These are phyloP conservation scores for Carex sylvatica DNA, from an alignment of 202 grass and related monocot genomes.

Conservation along the genomic window DNA sequence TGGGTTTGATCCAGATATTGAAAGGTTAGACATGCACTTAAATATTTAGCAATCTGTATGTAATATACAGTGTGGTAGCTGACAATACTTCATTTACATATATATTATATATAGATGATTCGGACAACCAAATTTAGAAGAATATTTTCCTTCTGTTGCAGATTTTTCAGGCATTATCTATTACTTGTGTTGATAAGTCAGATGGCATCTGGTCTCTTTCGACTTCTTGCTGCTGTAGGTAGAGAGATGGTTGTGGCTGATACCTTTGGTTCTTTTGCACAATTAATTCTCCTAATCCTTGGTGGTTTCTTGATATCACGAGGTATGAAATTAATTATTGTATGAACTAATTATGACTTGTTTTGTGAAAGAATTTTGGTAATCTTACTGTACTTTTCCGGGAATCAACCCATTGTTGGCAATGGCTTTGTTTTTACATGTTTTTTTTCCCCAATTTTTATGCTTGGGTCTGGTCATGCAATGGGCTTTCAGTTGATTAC, in stretches of 20 bases:
- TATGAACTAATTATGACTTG: neutral
- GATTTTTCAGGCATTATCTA: conserved; percentile 89
- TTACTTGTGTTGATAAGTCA: conserved; percentile 87
- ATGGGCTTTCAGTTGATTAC: neutral
- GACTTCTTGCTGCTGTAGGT: conserved; percentile 77
- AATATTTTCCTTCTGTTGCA: conserved; percentile 19
- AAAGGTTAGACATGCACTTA: conserved; percentile 41
- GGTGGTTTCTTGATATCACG: conserved; percentile 92
- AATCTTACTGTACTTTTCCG: neutral
- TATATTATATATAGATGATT: neutral
- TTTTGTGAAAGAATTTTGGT: neutral
- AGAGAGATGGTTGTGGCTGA: conserved; percentile 97
- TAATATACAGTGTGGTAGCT: neutral
- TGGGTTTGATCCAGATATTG: conserved; percentile 81
- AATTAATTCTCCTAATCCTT: conserved; percentile 86
- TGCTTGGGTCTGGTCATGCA: neutral
- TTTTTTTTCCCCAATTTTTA: neutral
- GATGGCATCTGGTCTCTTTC: conserved; percentile 88
- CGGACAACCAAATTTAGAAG: neutral
- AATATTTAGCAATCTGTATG: neutral
- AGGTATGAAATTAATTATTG: conserved; percentile 41
- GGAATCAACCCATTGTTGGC: neutral
- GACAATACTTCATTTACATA: neutral
- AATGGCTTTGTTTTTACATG: neutral
- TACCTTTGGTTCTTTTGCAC: conserved; percentile 88